Percentiles rank a stretch among this genome's conserved stretches.
Conservation (phyloP, 495 filamentous ascomycete genomes). For the Penicillium simplicissimum region DNA sequence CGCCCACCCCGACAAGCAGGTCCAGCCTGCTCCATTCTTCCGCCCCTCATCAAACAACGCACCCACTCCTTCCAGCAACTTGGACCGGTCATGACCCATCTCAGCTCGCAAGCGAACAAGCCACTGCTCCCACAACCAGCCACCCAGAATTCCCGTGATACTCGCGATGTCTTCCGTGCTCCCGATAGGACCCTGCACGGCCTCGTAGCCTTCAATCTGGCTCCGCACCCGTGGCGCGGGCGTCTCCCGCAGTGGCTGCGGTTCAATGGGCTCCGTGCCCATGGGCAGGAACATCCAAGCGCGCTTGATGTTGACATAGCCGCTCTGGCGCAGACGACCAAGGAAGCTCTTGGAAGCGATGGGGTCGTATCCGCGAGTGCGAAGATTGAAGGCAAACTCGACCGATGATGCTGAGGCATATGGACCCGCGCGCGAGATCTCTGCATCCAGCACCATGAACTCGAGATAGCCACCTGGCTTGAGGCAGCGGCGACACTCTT, state of each 20-base stretch:
- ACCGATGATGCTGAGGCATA: constrained; percentile 75
- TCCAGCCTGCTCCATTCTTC: constrained; percentile 77
- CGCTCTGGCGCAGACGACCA: constrained; percentile 65
- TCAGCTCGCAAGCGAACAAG: constrained; percentile 82
- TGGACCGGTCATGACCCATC: constrained; percentile 66
- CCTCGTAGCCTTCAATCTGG: constrained; percentile 50
- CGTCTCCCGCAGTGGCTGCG: constrained; percentile 47
- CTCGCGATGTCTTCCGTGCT: constrained; percentile 71
- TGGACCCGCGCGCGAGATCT: constrained; percentile 80
- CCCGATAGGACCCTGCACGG: constrained; percentile 69
- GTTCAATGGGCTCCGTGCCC: constrained; percentile 59
- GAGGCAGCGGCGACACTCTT: constrained; percentile 84
- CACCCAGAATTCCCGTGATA: constrained; percentile 78
- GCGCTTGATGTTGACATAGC: constrained; percentile 78
- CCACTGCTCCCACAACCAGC: constrained; percentile 97
- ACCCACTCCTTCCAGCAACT: constrained; percentile 74
- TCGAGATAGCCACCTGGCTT: constrained; percentile 93
- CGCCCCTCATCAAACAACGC: constrained; percentile 83
- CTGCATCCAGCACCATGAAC: constrained; percentile 84
- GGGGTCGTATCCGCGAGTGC: constrained; percentile 85
- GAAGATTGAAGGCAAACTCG: constrained; percentile 86
- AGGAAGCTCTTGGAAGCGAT: constrained; percentile 78
- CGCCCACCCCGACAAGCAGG: constrained; percentile 82
- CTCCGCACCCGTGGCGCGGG: constrained; percentile 56
- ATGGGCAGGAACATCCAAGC: constrained; percentile 90